These are phyloP conservation scores for Teratosphaeria epicoccoides DNA, from an alignment of 2,329 filamentous ascomycete species.

Conservation along the genomic window DNA sequence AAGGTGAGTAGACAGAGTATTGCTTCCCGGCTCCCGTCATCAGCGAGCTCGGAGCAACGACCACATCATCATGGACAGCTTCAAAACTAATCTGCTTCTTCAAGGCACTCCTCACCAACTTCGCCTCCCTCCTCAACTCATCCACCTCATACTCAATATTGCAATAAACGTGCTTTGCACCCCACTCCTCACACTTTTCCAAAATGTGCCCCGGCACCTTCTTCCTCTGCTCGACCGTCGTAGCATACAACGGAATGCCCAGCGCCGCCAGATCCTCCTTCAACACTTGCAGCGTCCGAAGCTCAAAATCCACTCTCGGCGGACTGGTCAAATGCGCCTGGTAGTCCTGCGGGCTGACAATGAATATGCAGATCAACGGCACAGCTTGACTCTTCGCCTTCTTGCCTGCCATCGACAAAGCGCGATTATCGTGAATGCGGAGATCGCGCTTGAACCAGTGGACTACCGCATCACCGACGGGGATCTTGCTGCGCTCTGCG, in stretches of 20 bases:
- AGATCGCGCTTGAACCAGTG: conserved; percentile 90
- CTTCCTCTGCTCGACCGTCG: conserved; percentile 57
- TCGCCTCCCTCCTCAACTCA: conserved; percentile 67
- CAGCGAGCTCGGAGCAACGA: conserved; percentile 64
- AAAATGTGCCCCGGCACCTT: conserved; percentile 51
- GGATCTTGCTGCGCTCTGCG: conserved; percentile 40
- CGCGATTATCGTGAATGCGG: conserved; percentile 62
- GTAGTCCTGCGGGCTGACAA: conserved; percentile 74
- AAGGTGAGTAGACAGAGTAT: conserved; percentile 76
- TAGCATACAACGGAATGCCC: conserved; percentile 68
- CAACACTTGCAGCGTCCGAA: conserved; percentile 59
- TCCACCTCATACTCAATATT: conserved; percentile 92
- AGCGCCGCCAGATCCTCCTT: conserved; percentile 56
- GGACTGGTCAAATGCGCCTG: conserved; percentile 68
- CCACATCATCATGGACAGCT: conserved; percentile 70
- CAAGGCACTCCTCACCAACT: conserved; percentile 50
- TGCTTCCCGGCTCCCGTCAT: conserved; percentile 60
- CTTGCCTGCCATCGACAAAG: conserved; percentile 54
- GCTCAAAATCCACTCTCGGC: conserved; percentile 65
- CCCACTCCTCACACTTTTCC: conserved; percentile 60
- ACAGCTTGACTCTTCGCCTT: conserved; percentile 57
- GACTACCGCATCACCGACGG: conserved; percentile 54
- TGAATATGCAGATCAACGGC: conserved; percentile 65
- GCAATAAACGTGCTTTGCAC: conserved; percentile 61
- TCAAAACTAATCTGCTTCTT: conserved; percentile 57